Evolutionary conservation across 352 stramenopile genomes (phyloP).

Genomic region (Plasmopara halstedii): DNA sequence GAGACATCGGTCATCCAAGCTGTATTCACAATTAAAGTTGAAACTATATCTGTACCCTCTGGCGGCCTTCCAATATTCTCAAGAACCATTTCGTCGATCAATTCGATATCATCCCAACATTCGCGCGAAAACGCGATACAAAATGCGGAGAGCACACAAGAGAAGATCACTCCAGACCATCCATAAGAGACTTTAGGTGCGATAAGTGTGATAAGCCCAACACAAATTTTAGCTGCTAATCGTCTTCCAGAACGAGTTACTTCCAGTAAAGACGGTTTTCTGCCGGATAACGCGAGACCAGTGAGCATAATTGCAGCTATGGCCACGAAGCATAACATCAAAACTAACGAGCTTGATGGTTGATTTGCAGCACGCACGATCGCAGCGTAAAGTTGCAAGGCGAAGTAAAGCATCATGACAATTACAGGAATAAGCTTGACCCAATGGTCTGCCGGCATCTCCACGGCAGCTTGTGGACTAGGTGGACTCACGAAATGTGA

Average conservation of each 20-base stretch:
- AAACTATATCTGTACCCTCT: not conserved
- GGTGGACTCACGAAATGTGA: conserved; percentile 12
- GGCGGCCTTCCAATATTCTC: conserved; percentile 9
- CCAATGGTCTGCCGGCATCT: conserved; percentile 64
- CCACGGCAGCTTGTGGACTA: conserved; percentile 24
- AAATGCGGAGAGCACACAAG: conserved; percentile 52
- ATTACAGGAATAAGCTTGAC: conserved; percentile 62
- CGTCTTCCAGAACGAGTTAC: conserved; percentile 21
- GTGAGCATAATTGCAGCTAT: conserved; percentile 41
- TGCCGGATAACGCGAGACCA: conserved; percentile 38
- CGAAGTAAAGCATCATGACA: conserved; percentile 59
- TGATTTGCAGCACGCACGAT: conserved; percentile 35
- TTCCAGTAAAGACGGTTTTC: conserved; percentile 28
- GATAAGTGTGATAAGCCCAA: conserved; percentile 37
- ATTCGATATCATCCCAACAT: conserved; percentile 69
- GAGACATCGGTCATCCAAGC: not conserved
- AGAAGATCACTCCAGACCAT: conserved; percentile 41
- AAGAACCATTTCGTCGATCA: conserved; percentile 15
- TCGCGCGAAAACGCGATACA: conserved; percentile 57
- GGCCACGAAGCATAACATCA: conserved; percentile 39
- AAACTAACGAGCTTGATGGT: conserved; percentile 27
- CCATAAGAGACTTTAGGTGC: conserved; percentile 38
- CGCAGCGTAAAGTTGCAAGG: conserved; percentile 42
- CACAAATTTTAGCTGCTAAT: conserved; percentile 31
- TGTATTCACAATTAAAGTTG: not conserved